A percentile compares a stretch with the other conserved stretches of the same genome.
Evolutionary conservation across 2,329 filamentous ascomycete genomes (phyloP).

Genomic region (Botrytis fragariae): DNA sequence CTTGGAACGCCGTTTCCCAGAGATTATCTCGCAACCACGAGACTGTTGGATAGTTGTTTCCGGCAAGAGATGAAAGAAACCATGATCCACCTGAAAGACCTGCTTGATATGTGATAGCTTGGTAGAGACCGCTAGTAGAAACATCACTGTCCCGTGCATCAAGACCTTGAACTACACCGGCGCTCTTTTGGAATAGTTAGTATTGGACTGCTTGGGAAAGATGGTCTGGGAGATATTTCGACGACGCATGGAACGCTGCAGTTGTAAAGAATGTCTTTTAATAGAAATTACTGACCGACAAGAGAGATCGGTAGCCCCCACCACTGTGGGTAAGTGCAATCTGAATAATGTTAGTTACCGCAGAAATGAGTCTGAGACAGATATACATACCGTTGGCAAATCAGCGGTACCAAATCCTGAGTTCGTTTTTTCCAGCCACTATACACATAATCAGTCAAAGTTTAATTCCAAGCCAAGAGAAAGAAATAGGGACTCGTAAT

Average conservation of each 20-base stretch:
- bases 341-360: conserved; percentile 21
- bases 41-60: conserved; percentile 48
- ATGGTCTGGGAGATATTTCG: neutral
- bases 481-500: neutral
- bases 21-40: conserved; percentile 41
- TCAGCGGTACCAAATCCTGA: conserved; percentile 38
- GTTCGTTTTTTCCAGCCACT: conserved; percentile 35
- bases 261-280: neutral
- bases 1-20: conserved; percentile 43
- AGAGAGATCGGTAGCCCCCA: conserved; percentile 36
- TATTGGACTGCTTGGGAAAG: neutral
- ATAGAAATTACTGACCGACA: conserved; percentile 25
- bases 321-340: conserved; percentile 42
- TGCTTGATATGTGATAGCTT: conserved; percentile 46
- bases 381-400: conserved; percentile 39
- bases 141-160: conserved; percentile 44
- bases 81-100: conserved; percentile 48
- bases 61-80: conserved; percentile 46
- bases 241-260: neutral
- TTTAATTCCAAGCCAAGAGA: neutral
- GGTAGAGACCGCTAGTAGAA: conserved; percentile 44
- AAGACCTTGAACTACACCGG: conserved; percentile 35
- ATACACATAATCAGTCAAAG: conserved; percentile 3
- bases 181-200: conserved; percentile 23
- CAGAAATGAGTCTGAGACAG: neutral